Percentiles rank a stretch among this genome's conserved stretches.
Evolutionary conservation across 2,329 filamentous ascomycete genomes (phyloP).

Genomic region (Pseudopithomyces maydicus): DNA sequence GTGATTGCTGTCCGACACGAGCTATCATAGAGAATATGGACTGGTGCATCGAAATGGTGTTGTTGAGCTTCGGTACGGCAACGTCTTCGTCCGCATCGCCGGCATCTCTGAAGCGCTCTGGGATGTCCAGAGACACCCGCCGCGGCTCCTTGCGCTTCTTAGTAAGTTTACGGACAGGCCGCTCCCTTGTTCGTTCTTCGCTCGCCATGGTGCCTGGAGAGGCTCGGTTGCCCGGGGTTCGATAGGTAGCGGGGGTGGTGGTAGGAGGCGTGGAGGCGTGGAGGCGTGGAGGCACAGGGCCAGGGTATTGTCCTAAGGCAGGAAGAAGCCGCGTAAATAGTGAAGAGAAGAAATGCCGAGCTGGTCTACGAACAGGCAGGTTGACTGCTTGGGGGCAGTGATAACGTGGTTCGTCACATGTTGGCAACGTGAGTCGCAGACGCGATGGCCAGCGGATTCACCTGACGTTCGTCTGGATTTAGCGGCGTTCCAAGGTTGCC

Average conservation of each 20-base stretch:
- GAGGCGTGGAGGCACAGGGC: slow-evolving; percentile 12
- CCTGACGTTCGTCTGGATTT: slow-evolving; percentile 8
- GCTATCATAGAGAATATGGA: slow-evolving; percentile 93
- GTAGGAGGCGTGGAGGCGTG: too few species aligned
- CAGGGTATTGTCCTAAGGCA: slow-evolving; percentile 18
- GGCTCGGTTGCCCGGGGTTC: slow-evolving; percentile 13
- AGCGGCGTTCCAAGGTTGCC: slow-evolving; percentile 5
- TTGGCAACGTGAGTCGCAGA: slow-evolving; percentile 25
- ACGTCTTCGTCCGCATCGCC: slow-evolving; percentile 66
- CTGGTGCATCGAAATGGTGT: slow-evolving; percentile 79
- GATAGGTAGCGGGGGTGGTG: slow-evolving; percentile 8
- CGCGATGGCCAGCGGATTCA: slow-evolving; percentile 30
- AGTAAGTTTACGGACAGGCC: slow-evolving; percentile 35
- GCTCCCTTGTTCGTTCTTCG: slow-evolving; percentile 35
- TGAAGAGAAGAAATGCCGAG: slow-evolving; percentile 1
- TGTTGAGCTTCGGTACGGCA: slow-evolving; percentile 57
- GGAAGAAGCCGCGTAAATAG: slow-evolving; percentile 14
- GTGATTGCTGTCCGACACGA: slow-evolving; percentile 80
- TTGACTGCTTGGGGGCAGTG: slow-evolving; percentile 40
- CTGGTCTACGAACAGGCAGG: slow-evolving; percentile 8
- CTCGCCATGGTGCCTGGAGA: slow-evolving; percentile 36
- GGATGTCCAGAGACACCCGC: slow-evolving; percentile 56
- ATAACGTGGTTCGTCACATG: slow-evolving; percentile 25
- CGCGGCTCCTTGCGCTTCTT: slow-evolving; percentile 40
- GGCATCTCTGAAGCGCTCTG: slow-evolving; percentile 62